A percentile compares a stretch with the other conserved stretches of the same genome.
These are phyloP conservation scores for Rusavskia elegans DNA, from an alignment of 495 filamentous ascomycete species.

Conservation along the genomic window DNA sequence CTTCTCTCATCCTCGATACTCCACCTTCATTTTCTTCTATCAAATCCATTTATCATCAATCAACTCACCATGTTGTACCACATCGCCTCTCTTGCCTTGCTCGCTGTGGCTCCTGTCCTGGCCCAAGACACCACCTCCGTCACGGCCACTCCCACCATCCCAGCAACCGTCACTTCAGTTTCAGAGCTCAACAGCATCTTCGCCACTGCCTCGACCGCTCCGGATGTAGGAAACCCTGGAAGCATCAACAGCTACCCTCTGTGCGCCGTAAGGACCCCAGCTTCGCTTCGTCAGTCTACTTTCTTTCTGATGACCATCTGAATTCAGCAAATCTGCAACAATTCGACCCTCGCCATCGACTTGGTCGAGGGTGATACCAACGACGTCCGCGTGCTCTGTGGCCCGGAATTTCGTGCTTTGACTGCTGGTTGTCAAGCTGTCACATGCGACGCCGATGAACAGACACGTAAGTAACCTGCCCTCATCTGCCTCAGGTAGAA, in stretches of 20 bases:
- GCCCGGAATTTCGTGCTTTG: neutral
- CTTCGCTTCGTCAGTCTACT: no score
- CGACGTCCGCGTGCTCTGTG: conserved; percentile 2
- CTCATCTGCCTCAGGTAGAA: no score
- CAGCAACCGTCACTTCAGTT: no score
- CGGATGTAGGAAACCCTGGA: neutral
- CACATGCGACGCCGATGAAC: neutral
- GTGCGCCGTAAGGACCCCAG: neutral
- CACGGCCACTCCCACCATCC: no score
- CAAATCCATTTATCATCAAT: neutral
- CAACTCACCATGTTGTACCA: neutral
- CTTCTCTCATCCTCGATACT: neutral
- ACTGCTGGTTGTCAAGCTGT: conserved; percentile 5
- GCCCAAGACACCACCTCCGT: neutral
- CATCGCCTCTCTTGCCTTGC: neutral
- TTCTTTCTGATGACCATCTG: neutral
- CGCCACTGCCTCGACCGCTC: no score
- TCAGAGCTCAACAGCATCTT: no score
- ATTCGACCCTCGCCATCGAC: neutral
- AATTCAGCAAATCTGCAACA: conserved; percentile 5
- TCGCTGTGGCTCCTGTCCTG: neutral
- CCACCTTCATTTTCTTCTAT: neutral
- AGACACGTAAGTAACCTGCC: no score
- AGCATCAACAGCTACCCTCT: neutral
- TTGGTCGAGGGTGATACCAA: neutral